Conservation (phyloP, 768 basidiomycete genomes). For the Psilocybe sp. region DNA sequence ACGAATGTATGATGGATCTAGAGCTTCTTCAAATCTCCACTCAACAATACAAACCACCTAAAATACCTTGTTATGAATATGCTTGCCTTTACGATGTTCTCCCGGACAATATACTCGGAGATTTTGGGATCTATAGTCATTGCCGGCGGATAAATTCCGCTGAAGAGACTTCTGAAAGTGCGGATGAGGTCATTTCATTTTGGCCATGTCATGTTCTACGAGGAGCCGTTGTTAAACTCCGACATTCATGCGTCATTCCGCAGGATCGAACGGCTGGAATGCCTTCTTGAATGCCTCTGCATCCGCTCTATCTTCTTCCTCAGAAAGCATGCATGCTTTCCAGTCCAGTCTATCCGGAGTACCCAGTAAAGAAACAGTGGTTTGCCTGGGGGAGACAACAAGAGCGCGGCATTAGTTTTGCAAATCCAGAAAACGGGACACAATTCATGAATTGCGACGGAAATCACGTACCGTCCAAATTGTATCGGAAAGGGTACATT, state of each 20-base stretch:
- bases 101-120: not conserved
- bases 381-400: slow-evolving; percentile 54
- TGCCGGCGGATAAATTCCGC: too few relatives aligned
- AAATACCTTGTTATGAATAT: not conserved
- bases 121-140: not conserved
- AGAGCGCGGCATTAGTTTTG: not conserved
- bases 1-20: not conserved
- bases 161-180: too few relatives aligned
- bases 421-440: slow-evolving; percentile 7
- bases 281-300: slow-evolving; percentile 80
- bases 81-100: not conserved
- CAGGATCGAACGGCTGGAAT: slow-evolving; percentile 73
- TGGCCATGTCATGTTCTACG: not conserved
- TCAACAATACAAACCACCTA: too few relatives aligned
- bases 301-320: slow-evolving; percentile 85
- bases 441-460: not conserved
- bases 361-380: slow-evolving; percentile 72
- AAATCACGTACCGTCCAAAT: slow-evolving; percentile 77
- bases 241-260: slow-evolving; percentile 11
- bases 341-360: slow-evolving; percentile 84
- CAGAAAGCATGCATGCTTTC: slow-evolving; percentile 82
- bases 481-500: slow-evolving; percentile 83
- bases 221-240: not conserved
- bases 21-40: too few relatives aligned
- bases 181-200: too few relatives aligned